Conservation (phyloP, 163 green algal species). For the Prototheca stagnorum region DNA sequence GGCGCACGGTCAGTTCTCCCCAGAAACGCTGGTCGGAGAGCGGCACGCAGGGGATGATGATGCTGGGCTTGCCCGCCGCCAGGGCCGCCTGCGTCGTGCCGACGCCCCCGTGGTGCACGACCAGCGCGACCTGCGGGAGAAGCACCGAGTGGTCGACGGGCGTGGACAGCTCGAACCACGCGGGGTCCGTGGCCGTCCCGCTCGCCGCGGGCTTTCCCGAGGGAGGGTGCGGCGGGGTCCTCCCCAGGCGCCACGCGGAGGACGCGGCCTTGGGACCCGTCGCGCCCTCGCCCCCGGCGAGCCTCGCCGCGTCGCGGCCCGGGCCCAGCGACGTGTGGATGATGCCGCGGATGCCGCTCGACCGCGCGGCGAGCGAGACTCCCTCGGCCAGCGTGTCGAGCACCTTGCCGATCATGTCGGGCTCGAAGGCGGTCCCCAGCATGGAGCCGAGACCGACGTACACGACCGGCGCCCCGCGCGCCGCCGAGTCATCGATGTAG, state of each 20-base stretch:
- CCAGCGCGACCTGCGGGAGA: constrained; percentile 46
- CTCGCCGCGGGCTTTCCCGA: constrained; percentile 9
- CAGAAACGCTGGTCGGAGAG: constrained; percentile 1
- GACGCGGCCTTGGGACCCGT: constrained; percentile 1
- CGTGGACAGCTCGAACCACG: constrained; percentile 1
- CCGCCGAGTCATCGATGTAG: constrained; percentile 5
- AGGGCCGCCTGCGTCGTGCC: constrained; percentile 37
- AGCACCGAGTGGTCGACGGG: constrained; percentile 44
- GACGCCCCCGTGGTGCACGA: constrained; percentile 68
- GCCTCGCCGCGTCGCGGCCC: neutral
- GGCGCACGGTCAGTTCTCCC: neutral
- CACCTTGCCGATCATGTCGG: neutral
- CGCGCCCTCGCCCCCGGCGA: too few species aligned
- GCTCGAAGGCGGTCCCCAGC: constrained; percentile 9
- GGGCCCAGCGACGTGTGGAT: neutral
- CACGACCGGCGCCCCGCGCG: constrained; percentile 5
- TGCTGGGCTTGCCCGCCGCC: neutral
- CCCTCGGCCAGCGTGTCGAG: too few species aligned
- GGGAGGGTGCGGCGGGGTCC: neutral
- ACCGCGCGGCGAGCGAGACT: neutral
- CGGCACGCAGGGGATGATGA: constrained; percentile 5
- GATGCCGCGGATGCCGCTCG: too few species aligned
- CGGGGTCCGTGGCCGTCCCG: too few species aligned
- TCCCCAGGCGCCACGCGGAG: neutral
- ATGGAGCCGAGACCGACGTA: constrained; percentile 26